Base-by-base conservation (phyloP, 2,329 filamentous ascomycete species). In the Mollisia scopiformis region DNA sequence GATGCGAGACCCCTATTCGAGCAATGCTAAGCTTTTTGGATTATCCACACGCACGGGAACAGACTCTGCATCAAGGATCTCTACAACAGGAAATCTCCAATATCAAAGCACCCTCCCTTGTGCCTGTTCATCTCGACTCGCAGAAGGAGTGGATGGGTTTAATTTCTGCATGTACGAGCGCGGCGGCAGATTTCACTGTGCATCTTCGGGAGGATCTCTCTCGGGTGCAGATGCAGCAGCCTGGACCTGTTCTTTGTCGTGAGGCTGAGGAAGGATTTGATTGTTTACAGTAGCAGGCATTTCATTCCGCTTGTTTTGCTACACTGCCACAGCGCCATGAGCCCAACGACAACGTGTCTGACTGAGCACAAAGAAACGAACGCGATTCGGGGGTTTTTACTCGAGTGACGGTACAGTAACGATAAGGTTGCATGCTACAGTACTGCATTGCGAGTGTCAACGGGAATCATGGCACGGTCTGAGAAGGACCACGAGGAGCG, bases 401-500 rank as follows among this genome's bases (percentile, higher is more conserved):
- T 43, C 6, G 7, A 14, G 2, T 47, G 43, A 16, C 21, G 43
- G 43, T 28, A 16, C 21, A 23, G 43, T 28, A 25, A 16, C 23
- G 43, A 28, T 27, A 47, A 47, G 23, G 43, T 47, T 28, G 21
- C 23, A 47, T 47, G 43, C 25, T 16, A n/a, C n/a, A n/a, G n/a
- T n/a, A n/a, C n/a, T n/a, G n/a, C n/a, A 47, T 43, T 43, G 23
- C 39, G n/a, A 43, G 39, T 13, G 43, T 47, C 43, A 27, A 27
- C 23, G 28, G 16, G 23, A 31, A 28, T 28, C 28, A 62, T 58
- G 60, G 60, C 52, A 28, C 51, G 28, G 27, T 35, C 49, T 28
- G 49, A 51, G 30, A 21, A 51, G 16, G 13, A 31, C 6, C 21
- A 27, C 5, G 49, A 51, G 28, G 30, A 33, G 6, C 27, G 4